phyloP scores from a whole-genome alignment of 2,329 filamentous ascomycete species.

The Arthrobotrys musiformis region DNA sequence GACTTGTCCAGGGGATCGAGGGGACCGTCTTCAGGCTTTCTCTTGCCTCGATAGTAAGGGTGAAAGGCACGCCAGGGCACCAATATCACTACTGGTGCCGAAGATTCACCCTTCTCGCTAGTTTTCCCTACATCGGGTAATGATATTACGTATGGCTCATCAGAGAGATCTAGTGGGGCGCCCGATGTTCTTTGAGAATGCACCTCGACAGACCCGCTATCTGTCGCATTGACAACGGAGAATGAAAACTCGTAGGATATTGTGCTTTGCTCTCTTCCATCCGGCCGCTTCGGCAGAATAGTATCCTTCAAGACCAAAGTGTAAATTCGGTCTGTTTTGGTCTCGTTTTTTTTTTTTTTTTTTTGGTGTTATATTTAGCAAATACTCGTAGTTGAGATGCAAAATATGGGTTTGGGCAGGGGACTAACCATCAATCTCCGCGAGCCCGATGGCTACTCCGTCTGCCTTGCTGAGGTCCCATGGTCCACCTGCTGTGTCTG shows the following conservation, averaged over 20 bases:
- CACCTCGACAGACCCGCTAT: conserved; percentile 56
- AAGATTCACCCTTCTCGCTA: neutral
- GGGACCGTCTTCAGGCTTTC: conserved; percentile 70
- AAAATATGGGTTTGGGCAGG: no score
- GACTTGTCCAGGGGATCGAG: conserved; percentile 71
- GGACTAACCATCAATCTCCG: conserved; percentile 55
- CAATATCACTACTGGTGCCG: conserved; percentile 63
- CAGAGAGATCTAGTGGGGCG: neutral
- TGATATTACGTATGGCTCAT: neutral
- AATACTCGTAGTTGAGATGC: no score
- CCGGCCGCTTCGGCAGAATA: conserved; percentile 64
- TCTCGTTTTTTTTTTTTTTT: neutral
- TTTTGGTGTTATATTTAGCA: neutral
- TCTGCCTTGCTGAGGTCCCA: conserved; percentile 75
- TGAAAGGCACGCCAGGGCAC: conserved; percentile 74
- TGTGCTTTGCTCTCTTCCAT: conserved; percentile 77
- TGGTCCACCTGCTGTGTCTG: conserved; percentile 65
- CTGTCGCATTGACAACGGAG: conserved; percentile 57
- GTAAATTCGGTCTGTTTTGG: conserved; percentile 66
- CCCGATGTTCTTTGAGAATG: neutral
- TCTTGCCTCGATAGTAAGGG: conserved; percentile 77
- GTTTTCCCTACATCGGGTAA: neutral
- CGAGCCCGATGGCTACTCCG: conserved; percentile 63
- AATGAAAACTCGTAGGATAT: conserved; percentile 82
- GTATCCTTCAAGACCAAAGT: conserved; percentile 80